These are phyloP conservation scores for Apiospora rasikravindrae DNA, from an alignment of 2,329 filamentous ascomycete genomes.

Conservation along the genomic window DNA sequence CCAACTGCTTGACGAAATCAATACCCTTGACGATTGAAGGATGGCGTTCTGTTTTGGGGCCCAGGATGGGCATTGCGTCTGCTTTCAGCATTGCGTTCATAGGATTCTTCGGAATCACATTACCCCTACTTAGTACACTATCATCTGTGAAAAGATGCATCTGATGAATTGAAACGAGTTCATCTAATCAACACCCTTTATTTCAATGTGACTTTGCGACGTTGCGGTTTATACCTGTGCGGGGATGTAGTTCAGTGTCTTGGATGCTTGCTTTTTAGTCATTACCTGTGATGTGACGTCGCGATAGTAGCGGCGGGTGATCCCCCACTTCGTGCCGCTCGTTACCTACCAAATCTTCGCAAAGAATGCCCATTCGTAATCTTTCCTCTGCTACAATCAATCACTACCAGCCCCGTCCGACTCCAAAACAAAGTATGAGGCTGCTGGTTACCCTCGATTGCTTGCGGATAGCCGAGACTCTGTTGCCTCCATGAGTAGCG, in stretches of 20 bases:
- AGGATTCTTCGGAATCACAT: conserved; percentile 12
- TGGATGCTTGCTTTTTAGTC: not conserved
- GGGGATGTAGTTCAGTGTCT: not conserved
- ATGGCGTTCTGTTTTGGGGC: conserved; percentile 11
- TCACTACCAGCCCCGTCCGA: not conserved
- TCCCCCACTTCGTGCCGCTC: not conserved
- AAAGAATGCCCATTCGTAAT: not conserved
- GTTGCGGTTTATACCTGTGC: not conserved
- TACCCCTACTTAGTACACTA: not conserved
- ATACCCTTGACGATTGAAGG: conserved; percentile 23
- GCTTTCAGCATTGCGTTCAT: conserved; percentile 7
- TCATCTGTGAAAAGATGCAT: not conserved
- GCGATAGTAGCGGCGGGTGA: not conserved
- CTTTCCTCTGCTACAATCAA: not conserved
- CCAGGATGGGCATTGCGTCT: conserved; percentile 4
- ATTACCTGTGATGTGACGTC: not conserved
- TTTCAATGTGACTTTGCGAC: not conserved
- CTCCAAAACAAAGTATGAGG: conserved; percentile 25
- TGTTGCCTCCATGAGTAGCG: conserved; percentile 29
- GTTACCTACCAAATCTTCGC: conserved; percentile 15
- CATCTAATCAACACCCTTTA: not conserved
- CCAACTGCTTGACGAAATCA: not conserved
- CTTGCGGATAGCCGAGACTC: conserved; percentile 27
- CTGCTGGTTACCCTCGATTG: conserved; percentile 18
- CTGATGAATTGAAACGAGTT: not conserved